Evolutionary conservation across 257 asterid genomes (phyloP), one percentile per base, ranked within the genome.

Genomic region (Nemophila menziesii): DNA sequence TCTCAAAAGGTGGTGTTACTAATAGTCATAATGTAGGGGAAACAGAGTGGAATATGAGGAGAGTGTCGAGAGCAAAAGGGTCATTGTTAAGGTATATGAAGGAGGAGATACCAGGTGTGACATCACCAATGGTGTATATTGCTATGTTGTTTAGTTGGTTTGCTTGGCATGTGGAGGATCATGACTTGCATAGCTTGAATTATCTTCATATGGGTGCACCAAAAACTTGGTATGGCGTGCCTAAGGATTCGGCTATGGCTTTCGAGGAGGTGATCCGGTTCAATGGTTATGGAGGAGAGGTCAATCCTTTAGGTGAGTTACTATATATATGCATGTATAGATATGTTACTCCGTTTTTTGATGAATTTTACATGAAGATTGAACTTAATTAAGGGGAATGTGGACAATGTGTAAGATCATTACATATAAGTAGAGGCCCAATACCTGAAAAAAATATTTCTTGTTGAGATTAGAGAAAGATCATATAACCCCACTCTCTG

Each of bases 141-240:
- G 98, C 98, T 11, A 90, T 90, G 98, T 69, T 90, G 92, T 85
- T 90, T 65, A 90, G 98, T 51, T 90, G 98, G 98, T 90, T 90
- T 67, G 98, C 98, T 60, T 90, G 98, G 98, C 98, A 90, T 54
- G 96, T 85, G 29, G 98, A 90, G 71, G 98, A 90, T 77, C 98
- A 90, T 67, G 98, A 90, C 60, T 73, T 90, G 74, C 98, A 90
- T 61, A 90, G 98, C 77, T 77, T 90, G 86, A 90, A 90, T 71
- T 90, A 80, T 73, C 46, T 79, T 49, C 98, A 90, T 26, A 62
- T 64, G 64, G 98, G 98, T 42, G 75, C 96, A 0, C 84, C 86
- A 39, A 90, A 90, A 68, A 85, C 98, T 0, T 90, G 98, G 98
- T 85, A 90, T 40, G 96, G 98, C 27, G 98, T 90, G 50, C 98